phyloP scores from a whole-genome alignment of 805 yeast species.

The Cyberlindnera euphorbiiphila region DNA sequence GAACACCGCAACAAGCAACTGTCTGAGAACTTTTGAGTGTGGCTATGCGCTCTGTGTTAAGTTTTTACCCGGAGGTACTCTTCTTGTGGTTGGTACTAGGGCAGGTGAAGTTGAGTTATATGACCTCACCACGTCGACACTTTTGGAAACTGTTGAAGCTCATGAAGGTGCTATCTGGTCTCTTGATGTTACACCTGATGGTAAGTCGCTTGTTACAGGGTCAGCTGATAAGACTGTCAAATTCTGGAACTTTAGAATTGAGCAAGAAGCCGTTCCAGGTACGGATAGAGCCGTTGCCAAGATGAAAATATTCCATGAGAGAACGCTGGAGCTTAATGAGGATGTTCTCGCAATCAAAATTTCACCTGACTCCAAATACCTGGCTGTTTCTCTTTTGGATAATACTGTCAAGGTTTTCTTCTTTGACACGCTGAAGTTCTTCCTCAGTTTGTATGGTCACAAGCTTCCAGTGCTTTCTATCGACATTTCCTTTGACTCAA shows the following conservation, averaged over 20 bases:
- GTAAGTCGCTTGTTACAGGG: slow-evolving; percentile 81
- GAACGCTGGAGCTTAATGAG: slow-evolving; percentile 81
- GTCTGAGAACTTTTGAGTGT: slow-evolving; percentile 82
- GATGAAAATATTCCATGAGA: slow-evolving; percentile 65
- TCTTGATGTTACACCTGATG: slow-evolving; percentile 81
- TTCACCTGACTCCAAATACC: slow-evolving; percentile 70
- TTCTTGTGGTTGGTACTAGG: slow-evolving; percentile 85
- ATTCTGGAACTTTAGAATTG: slow-evolving; percentile 81
- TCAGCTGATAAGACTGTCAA: slow-evolving; percentile 89
- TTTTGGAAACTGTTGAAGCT: slow-evolving; percentile 71
- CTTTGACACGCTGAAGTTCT: slow-evolving; percentile 82
- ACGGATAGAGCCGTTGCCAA: slow-evolving; percentile 45
- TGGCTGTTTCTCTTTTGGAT: slow-evolving; percentile 85
- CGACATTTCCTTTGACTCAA: slow-evolving; percentile 87
- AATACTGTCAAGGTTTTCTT: slow-evolving; percentile 95
- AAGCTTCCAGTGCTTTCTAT: slow-evolving; percentile 91
- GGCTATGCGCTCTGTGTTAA: slow-evolving; percentile 80
- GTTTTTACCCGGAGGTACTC: slow-evolving; percentile 88
- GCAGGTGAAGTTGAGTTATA: slow-evolving; percentile 79
- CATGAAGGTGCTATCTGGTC: slow-evolving; percentile 89
- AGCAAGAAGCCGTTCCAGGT: slow-evolving; percentile 68
- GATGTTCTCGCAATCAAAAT: slow-evolving; percentile 77
- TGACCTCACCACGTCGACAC: slow-evolving; percentile 79
- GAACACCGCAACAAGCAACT: slow-evolving; percentile 70
- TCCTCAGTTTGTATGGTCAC: slow-evolving; percentile 89